Evolutionary conservation across 441 rosid genomes (phyloP), one percentile per base, ranked within the genome.

Genomic region (Dalechampia spathulata): DNA sequence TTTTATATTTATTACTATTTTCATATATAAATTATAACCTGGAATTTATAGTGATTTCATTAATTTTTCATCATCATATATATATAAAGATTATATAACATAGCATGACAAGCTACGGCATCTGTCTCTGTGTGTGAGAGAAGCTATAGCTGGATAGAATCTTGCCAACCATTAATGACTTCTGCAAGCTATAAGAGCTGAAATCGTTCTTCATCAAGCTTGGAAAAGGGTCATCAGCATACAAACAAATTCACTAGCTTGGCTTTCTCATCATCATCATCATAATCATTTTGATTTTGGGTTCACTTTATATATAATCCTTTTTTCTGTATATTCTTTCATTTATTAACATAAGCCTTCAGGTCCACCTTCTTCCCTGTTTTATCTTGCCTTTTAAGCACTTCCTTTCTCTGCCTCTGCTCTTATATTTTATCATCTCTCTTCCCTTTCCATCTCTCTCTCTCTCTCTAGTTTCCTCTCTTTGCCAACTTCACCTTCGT

Each of bases 311-410:
- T 1, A 19, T 15, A 19, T 17, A 23, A 27, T 38, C 59, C 22
- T 8, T 41, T 43, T 40, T 41, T 55, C 47, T 55, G 47, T 26
- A 27, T 63, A 45, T 32, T 41, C 48, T 54, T 47, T 63, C 40
- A 43, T 30, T 27, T 54, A 13, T 56, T 48, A 30, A 58, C 39
- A 51, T 26, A 58, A 60, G 36, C 36, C 27, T 20, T 39, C 41
- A 50, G 57, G 68, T 67, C 79, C 73, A 68, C 55, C 61, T 56
- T 30, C 56, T 64, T 61, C 57, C 16, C 55, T 41, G 57, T 58
- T 61, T 67, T 70, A 62, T 68, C 90, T 87, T 90, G 90, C 86
- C 94, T 90, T 87, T 73, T 68, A 85, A 90, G 94, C 68, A 75
- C 82, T 69, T 67, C 50, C 67, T 66, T 44, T 44, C 44, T 60